phyloP scores from a whole-genome alignment of 371 early-diverging fungal genomes.

The Parasitella parasitica region DNA sequence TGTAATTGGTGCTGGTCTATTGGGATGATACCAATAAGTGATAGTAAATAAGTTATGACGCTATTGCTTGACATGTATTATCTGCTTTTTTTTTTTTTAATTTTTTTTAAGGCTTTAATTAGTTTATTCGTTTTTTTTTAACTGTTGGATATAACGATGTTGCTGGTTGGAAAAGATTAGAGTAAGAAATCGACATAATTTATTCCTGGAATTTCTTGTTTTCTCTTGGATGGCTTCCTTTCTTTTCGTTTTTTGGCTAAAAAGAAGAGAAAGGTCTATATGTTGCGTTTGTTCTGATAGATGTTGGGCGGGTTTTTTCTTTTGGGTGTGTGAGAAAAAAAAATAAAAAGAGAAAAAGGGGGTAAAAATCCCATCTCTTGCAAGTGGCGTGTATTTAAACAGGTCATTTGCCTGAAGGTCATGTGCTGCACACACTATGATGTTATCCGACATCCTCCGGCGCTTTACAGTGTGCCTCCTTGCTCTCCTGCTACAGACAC shows the following conservation, averaged over 20 bases:
- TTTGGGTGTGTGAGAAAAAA: neutral
- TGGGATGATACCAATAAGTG: conserved; percentile 25
- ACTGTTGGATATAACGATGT: conserved; percentile 2
- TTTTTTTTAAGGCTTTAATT: too few relatives aligned
- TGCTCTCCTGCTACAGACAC: neutral
- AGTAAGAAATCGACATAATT: conserved; percentile 22
- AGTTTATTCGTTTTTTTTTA: conserved; percentile 10
- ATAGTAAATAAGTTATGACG: conserved; percentile 20
- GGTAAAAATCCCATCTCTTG: neutral
- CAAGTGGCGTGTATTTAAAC: conserved; percentile 4
- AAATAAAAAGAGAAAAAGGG: neutral
- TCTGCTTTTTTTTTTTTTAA: conserved; percentile 13
- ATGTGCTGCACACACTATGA: neutral
- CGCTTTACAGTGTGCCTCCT: neutral
- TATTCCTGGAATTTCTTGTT: neutral
- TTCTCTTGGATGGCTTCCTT: neutral
- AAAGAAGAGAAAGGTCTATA: neutral
- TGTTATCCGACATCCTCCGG: neutral
- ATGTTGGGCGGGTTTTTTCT: neutral
- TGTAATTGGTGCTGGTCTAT: conserved; percentile 1
- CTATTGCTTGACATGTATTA: conserved; percentile 14
- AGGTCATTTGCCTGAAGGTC: neutral
- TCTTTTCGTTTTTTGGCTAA: neutral
- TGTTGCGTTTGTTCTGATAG: neutral
- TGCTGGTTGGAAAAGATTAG: neutral